Percentiles rank a stretch among this genome's conserved stretches.
Evolutionary conservation across 345 rosid species (phyloP).

Genomic region (Noccaea bulbosa): DNA sequence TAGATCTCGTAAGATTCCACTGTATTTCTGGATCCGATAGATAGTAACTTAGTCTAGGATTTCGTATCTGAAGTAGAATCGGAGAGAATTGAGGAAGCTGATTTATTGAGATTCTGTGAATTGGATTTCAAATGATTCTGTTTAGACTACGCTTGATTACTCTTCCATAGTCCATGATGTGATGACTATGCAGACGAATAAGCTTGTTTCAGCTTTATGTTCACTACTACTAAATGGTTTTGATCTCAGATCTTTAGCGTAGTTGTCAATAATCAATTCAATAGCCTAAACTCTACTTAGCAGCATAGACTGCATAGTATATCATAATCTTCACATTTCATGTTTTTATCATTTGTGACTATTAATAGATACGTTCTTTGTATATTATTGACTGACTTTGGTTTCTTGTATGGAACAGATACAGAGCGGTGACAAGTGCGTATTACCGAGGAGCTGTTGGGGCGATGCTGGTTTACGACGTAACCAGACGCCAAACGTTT

Average conservation of each 20-base stretch:
- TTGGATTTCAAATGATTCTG: not conserved
- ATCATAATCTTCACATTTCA: not conserved
- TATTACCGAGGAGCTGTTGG: slow-evolving; percentile 88
- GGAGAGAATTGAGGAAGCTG: not conserved
- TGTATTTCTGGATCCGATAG: slow-evolving; percentile 6
- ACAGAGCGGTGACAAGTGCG: slow-evolving; percentile 85
- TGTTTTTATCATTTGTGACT: not conserved
- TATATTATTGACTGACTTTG: slow-evolving; percentile 7
- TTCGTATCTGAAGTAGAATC: not conserved
- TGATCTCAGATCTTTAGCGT: not conserved
- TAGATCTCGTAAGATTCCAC: slow-evolving; percentile 15
- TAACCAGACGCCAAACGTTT: slow-evolving; percentile 73
- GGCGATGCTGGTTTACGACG: slow-evolving; percentile 80
- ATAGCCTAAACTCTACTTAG: not conserved
- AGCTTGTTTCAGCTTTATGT: not conserved
- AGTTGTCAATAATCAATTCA: not conserved
- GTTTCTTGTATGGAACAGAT: slow-evolving; percentile 45
- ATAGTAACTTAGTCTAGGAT: slow-evolving; percentile 7
- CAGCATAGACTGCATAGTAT: not conserved
- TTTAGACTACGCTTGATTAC: not conserved
- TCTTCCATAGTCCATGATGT: no score
- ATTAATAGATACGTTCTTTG: not conserved
- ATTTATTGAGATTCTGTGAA: not conserved
- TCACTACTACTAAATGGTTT: slow-evolving; percentile 10
- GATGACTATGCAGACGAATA: not conserved